These are phyloP conservation scores for Phytophthora hibernalis DNA, from an alignment of 352 stramenopile species.

Conservation along the genomic window DNA sequence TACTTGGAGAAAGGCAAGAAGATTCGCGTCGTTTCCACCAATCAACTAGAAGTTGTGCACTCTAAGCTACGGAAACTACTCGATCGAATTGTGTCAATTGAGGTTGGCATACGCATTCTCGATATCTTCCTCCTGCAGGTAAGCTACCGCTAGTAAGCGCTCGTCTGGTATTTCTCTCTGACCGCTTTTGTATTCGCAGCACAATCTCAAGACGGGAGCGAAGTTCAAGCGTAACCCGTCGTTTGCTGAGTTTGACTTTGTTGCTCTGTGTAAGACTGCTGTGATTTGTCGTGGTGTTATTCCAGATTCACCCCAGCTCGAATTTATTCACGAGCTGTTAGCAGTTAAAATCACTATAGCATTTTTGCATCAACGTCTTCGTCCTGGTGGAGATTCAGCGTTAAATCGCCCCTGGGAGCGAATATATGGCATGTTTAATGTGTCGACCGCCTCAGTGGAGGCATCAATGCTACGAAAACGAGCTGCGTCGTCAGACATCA, in stretches of 20 bases:
- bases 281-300: not conserved
- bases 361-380: too few relatives aligned
- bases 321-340: not conserved
- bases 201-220: not conserved
- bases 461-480: not conserved
- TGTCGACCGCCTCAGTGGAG: not conserved
- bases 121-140: slow-evolving; percentile 9
- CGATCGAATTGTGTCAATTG: slow-evolving; percentile 4
- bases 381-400: not conserved
- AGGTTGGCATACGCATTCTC: slow-evolving; percentile 17
- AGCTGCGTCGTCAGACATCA: not conserved
- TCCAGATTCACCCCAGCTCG: not conserved
- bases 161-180: too few relatives aligned
- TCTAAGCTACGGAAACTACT: slow-evolving; percentile 13
- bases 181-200: not conserved
- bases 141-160: too few relatives aligned
- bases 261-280: not conserved
- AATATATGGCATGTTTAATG: not conserved
- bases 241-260: not conserved
- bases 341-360: too few relatives aligned
- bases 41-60: slow-evolving; percentile 16
- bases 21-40: slow-evolving; percentile 12
- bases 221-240: slow-evolving; percentile 1
- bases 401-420: not conserved
- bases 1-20: not conserved